A percentile compares a stretch with the other conserved stretches of the same genome.
These are phyloP conservation scores for Saururus chinensis DNA, from an alignment of 164 flowering plant genomes.

Conservation along the genomic window DNA sequence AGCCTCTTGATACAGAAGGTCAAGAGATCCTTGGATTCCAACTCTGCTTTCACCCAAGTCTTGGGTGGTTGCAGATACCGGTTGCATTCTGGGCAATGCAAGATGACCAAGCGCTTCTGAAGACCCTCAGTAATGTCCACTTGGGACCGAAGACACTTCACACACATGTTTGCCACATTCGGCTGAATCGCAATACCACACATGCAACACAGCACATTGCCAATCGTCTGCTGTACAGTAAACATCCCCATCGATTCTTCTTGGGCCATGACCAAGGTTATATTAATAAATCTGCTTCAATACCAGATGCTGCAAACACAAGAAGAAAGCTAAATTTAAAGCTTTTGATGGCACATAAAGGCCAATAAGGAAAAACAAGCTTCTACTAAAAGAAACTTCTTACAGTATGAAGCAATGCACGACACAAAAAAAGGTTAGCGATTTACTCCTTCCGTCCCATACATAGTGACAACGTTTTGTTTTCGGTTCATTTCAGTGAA, in stretches of 20 bases:
- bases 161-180: slow-evolving; percentile 70
- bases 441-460: no score
- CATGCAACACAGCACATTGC: slow-evolving; percentile 54
- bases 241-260: slow-evolving; percentile 40
- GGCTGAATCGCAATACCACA: slow-evolving; percentile 57
- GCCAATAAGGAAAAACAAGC: no score
- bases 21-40: slow-evolving; percentile 48
- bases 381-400: no score
- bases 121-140: slow-evolving; percentile 63
- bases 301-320: no score
- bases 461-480: no score
- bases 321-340: no score
- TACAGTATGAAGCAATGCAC: no score
- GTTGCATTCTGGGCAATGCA: slow-evolving; percentile 44
- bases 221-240: slow-evolving; percentile 39
- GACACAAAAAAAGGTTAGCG: no score
- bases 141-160: slow-evolving; percentile 48
- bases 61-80: slow-evolving; percentile 51
- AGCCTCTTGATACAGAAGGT: slow-evolving; percentile 52
- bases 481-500: no score
- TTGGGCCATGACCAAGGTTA: slow-evolving; percentile 25
- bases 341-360: no score
- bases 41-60: slow-evolving; percentile 50
- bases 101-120: slow-evolving; percentile 37
- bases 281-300: no score